A percentile compares a stretch with the other conserved stretches of the same genome.
Conservation (phyloP, 202 grass and related monocot genomes). For the Carex arenaria region DNA sequence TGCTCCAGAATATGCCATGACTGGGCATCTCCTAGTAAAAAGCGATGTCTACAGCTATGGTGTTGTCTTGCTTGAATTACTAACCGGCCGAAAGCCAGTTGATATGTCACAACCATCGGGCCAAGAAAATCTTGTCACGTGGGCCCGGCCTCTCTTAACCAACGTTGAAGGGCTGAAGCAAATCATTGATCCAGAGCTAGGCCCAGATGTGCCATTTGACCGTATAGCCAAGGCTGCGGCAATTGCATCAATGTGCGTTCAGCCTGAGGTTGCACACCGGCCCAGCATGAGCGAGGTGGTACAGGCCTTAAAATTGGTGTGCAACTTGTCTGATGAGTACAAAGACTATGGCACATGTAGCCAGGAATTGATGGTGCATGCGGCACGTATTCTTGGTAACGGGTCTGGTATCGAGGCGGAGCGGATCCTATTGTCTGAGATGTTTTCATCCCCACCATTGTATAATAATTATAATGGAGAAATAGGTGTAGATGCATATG, state of each 20-base stretch:
- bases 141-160: slow-evolving; percentile 87
- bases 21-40: slow-evolving; percentile 95
- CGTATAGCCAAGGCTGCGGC: slow-evolving; percentile 79
- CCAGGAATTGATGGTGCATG: slow-evolving; percentile 39
- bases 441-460: slow-evolving; percentile 49
- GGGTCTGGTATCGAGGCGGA: slow-evolving; percentile 61
- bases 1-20: slow-evolving; percentile 98
- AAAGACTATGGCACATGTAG: slow-evolving; percentile 55
- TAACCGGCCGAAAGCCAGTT: slow-evolving; percentile 86
- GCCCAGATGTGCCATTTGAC: slow-evolving; percentile 49
- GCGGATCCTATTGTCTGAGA: slow-evolving; percentile 69
- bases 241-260: slow-evolving; percentile 94
- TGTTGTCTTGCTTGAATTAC: slow-evolving; percentile 86
- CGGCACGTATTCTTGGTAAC: slow-evolving; percentile 26
- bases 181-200: slow-evolving; percentile 71
- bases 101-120: slow-evolving; percentile 70
- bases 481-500: slow-evolving; percentile 14
- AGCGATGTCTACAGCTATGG: slow-evolving; percentile 98
- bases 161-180: slow-evolving; percentile 56
- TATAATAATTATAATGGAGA: slow-evolving; percentile 30
- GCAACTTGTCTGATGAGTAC: slow-evolving; percentile 59
- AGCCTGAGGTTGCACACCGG: slow-evolving; percentile 84
- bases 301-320: slow-evolving; percentile 90
- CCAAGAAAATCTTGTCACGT: slow-evolving; percentile 91
- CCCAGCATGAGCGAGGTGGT: slow-evolving; percentile 98